These are phyloP conservation scores for Datura wrightii DNA, from an alignment of 257 asterid genomes.

Conservation along the genomic window DNA sequence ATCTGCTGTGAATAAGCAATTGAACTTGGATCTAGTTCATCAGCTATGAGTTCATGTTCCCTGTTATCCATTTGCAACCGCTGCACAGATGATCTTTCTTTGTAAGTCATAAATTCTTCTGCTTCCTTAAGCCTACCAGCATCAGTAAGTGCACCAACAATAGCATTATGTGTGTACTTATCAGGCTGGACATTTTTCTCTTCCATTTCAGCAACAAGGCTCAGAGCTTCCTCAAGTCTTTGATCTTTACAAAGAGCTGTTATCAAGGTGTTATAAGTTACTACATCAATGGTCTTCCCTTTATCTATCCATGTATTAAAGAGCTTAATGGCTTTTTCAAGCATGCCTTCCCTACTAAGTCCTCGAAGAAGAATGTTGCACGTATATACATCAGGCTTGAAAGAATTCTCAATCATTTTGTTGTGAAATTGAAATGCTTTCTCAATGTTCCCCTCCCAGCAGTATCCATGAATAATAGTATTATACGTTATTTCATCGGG, in stretches of 20 bases:
- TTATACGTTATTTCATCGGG: slow-evolving; percentile 16
- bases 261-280: slow-evolving; percentile 19
- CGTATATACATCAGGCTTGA: slow-evolving; percentile 1
- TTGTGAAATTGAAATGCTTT: slow-evolving; percentile 25
- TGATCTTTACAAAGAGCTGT: slow-evolving; percentile 27
- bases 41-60: neutral
- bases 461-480: slow-evolving; percentile 21
- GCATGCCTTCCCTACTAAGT: slow-evolving; percentile 24
- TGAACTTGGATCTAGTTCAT: slow-evolving; percentile 6
- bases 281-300: slow-evolving; percentile 26
- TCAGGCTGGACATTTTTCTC: slow-evolving; percentile 18
- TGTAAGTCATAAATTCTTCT: neutral
- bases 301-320: slow-evolving; percentile 1
- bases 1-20: slow-evolving; percentile 14
- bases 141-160: slow-evolving; percentile 27
- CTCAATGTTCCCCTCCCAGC: slow-evolving; percentile 20
- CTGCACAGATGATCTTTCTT: slow-evolving; percentile 1
- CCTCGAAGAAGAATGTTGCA: slow-evolving; percentile 22
- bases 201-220: slow-evolving; percentile 11
- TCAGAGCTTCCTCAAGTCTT: slow-evolving; percentile 6
- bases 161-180: slow-evolving; percentile 20
- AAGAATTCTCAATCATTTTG: slow-evolving; percentile 22
- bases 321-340: slow-evolving; percentile 17
- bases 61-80: slow-evolving; percentile 6
- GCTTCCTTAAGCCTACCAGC: slow-evolving; percentile 22